phyloP scores from a whole-genome alignment of 345 rosid genomes.

The Atalantia buxifolia region DNA sequence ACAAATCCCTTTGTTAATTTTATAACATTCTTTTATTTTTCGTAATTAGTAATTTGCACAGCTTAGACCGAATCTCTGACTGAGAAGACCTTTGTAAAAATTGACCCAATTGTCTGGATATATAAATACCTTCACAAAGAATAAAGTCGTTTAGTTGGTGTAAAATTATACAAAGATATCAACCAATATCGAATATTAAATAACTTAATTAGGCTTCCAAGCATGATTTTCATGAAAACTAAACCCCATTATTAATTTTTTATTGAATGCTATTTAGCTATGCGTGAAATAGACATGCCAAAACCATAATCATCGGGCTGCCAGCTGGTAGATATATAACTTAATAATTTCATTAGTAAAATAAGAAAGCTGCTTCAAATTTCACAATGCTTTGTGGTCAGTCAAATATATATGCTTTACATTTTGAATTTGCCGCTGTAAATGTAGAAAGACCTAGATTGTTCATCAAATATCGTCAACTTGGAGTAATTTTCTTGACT shows the following conservation, averaged over 20 bases:
- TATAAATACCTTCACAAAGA: background rate
- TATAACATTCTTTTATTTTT: constrained; percentile 1
- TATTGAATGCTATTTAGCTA: background rate
- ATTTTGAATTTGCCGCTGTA: background rate
- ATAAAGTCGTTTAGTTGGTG: background rate
- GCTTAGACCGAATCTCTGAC: constrained; percentile 8
- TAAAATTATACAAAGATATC: background rate
- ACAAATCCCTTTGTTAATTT: background rate
- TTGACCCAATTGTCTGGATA: constrained; percentile 5
- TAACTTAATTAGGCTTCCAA: background rate
- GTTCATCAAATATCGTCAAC: background rate
- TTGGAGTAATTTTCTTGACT: background rate
- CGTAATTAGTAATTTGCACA: background rate
- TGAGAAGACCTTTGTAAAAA: background rate
- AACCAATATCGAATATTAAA: background rate
- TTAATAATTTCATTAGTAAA: background rate
- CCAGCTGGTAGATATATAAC: background rate
- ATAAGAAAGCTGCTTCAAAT: constrained; percentile 4
- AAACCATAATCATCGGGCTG: background rate
- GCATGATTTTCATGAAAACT: background rate
- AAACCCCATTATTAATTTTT: background rate
- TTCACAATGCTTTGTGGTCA: background rate
- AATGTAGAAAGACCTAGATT: background rate
- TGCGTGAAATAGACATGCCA: background rate
- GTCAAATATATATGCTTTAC: background rate